Evolutionary conservation across 106 monocot species (phyloP).

Genomic region (Apostasia ramifera): DNA sequence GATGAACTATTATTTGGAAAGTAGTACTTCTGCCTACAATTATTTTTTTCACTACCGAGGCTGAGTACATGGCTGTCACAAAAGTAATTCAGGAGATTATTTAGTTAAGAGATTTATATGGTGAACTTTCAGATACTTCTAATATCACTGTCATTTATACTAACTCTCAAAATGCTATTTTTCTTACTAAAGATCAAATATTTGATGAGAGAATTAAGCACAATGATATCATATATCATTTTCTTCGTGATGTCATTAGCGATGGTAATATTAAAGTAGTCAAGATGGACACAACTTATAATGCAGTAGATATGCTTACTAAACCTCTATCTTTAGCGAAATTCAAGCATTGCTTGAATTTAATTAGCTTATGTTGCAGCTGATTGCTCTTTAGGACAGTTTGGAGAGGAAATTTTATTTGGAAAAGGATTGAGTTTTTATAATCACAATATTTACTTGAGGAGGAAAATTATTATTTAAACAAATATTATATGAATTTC

Average conservation of each 20-base stretch:
- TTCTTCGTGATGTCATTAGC: neutral
- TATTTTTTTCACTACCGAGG: neutral
- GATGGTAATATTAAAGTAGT: neutral
- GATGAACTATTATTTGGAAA: too few relatives aligned
- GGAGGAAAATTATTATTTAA: too few relatives aligned
- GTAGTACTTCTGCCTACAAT: neutral
- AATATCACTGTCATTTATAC: neutral
- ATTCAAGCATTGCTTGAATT: neutral
- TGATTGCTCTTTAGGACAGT: too few relatives aligned
- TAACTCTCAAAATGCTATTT: neutral
- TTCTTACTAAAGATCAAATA: neutral
- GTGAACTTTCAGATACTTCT: too few relatives aligned
- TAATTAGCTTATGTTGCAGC: neutral
- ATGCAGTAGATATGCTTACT: neutral
- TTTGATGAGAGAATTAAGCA: neutral
- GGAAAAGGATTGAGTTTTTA: too few relatives aligned
- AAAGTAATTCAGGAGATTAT: neutral
- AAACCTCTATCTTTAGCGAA: neutral
- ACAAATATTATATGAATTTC: too few relatives aligned
- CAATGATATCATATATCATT: neutral
- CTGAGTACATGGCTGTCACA: neutral
- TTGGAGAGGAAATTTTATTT: too few relatives aligned
- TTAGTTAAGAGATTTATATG: neutral
- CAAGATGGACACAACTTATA: neutral
- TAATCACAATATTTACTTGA: too few relatives aligned